Percentiles rank a stretch among this genome's conserved stretches.
These are phyloP conservation scores for Fusarium continuum DNA, from an alignment of 2,329 filamentous ascomycete genomes.

Conservation along the genomic window DNA sequence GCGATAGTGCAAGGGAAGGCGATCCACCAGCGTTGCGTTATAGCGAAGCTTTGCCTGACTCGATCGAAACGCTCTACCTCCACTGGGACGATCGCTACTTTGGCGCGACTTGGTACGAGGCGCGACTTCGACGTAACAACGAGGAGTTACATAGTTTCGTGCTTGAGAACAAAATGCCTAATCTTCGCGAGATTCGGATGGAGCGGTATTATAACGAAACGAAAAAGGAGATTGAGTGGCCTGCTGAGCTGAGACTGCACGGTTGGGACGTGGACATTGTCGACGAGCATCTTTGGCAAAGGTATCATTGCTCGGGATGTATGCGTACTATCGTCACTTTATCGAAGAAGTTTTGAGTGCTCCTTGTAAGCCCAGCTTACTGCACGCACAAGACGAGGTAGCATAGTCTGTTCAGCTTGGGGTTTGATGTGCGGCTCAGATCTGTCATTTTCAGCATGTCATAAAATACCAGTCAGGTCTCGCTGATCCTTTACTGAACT, in stretches of 20 bases:
- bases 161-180: neutral
- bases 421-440: neutral
- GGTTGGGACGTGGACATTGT: neutral
- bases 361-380: neutral
- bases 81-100: neutral
- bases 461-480: conserved; percentile 3
- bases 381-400: neutral
- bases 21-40: neutral
- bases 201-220: neutral
- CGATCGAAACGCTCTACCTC: conserved; percentile 6
- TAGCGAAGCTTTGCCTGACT: neutral
- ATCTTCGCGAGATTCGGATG: conserved; percentile 8
- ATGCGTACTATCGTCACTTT: neutral
- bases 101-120: fast-evolving
- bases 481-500: conserved; percentile 12
- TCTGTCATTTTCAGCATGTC: conserved; percentile 8
- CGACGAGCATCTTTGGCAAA: neutral
- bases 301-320: neutral
- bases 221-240: neutral
- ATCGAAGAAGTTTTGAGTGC: neutral
- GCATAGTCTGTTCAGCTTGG: neutral
- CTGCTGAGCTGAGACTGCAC: neutral
- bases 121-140: neutral
- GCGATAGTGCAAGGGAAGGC: too few species aligned
- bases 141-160: neutral